Percentiles rank a stretch among this genome's conserved stretches.
Evolutionary conservation across 768 basidiomycete genomes (phyloP).

Genomic region (Steccherinum ochraceum): DNA sequence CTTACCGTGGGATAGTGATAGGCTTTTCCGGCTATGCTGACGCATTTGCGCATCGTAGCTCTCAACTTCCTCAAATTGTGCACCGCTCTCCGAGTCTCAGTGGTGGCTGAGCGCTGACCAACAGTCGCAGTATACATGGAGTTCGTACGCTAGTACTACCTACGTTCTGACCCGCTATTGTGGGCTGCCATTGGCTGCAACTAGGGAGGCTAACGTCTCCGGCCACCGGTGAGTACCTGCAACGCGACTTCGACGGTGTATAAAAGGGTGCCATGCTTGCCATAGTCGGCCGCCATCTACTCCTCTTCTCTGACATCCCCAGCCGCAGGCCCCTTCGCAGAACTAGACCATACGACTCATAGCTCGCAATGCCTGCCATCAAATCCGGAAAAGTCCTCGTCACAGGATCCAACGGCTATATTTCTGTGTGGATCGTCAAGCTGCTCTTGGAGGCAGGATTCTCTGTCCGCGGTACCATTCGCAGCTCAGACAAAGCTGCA

Average conservation of each 20-base stretch:
- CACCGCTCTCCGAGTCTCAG: no score
- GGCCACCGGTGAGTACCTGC: no score
- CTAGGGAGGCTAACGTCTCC: no score
- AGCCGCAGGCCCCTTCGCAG: no score
- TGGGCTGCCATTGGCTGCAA: no score
- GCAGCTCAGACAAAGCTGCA: conserved; percentile 47
- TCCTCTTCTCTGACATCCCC: background rate
- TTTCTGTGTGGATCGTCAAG: conserved; percentile 49
- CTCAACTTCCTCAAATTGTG: no score
- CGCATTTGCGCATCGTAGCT: background rate
- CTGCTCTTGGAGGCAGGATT: conserved; percentile 53
- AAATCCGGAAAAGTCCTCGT: conserved; percentile 37
- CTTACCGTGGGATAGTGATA: background rate
- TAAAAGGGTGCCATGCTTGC: background rate
- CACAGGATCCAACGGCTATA: conserved; percentile 49
- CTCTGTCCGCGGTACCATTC: conserved; percentile 55
- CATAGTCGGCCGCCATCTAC: background rate
- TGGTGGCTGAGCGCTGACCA: no score
- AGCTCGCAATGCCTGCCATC: conserved; percentile 34
- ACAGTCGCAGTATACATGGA: no score
- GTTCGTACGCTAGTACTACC: no score
- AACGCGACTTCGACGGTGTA: background rate
- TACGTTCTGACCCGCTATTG: no score
- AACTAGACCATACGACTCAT: no score
- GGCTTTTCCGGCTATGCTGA: background rate